A percentile compares a stretch with the other conserved stretches of the same genome.
These are phyloP conservation scores for Cucumis cinereus DNA, from an alignment of 306 rosid species.

Conservation along the genomic window DNA sequence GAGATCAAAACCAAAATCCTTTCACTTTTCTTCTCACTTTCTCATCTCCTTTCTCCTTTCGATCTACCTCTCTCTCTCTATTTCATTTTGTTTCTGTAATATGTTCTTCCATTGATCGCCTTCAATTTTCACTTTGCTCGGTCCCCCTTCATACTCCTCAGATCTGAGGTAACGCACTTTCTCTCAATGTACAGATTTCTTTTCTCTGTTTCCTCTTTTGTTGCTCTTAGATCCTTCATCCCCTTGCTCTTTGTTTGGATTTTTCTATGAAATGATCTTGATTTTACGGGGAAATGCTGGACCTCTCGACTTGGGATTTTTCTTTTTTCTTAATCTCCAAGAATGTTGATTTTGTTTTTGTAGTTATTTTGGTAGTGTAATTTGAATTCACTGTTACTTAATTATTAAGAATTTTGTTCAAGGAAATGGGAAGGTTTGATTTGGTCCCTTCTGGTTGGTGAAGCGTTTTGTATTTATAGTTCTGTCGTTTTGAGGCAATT, in stretches of 20 bases:
- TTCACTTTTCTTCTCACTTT: not conserved
- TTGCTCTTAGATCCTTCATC: not conserved
- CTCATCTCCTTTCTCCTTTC: not conserved
- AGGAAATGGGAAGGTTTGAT: not conserved
- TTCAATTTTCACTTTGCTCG: conserved; percentile 2
- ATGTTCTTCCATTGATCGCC: conserved; percentile 3
- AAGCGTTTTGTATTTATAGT: not conserved
- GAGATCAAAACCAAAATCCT: not conserved
- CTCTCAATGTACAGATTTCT: conserved; percentile 5
- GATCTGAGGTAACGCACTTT: conserved; percentile 32
- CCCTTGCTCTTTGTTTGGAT: not conserved
- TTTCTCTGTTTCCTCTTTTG: not conserved
- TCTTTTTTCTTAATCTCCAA: not conserved
- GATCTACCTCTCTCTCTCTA: not conserved
- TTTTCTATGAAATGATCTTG: not conserved
- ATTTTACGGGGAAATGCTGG: not conserved
- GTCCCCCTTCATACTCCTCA: conserved; percentile 16
- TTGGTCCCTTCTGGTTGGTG: not conserved
- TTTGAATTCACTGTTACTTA: not conserved
- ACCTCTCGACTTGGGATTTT: not conserved
- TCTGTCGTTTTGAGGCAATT: not conserved
- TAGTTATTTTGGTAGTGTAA: not conserved
- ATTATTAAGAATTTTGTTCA: not conserved
- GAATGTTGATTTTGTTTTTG: not conserved
- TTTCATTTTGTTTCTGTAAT: not conserved